Conservation (phyloP, 2,329 filamentous ascomycete genomes). For the Exophiala sideris region DNA sequence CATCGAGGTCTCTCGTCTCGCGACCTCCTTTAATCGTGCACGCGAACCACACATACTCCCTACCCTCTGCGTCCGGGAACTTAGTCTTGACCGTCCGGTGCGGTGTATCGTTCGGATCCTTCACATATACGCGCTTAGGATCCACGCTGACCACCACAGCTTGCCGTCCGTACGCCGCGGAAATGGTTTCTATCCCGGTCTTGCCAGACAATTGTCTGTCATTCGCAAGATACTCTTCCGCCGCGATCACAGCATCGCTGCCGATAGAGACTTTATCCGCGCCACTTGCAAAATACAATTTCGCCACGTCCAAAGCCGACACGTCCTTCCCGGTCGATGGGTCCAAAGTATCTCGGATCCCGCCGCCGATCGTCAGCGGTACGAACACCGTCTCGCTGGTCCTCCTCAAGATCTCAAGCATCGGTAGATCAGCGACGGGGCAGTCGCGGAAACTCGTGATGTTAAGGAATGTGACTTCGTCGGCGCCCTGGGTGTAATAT, state of each 20-base stretch:
- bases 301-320: slow-evolving; percentile 88
- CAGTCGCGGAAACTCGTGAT: slow-evolving; percentile 98
- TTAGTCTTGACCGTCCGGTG: slow-evolving; percentile 73
- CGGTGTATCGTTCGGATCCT: slow-evolving; percentile 59
- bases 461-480: slow-evolving; percentile 96
- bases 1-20: slow-evolving; percentile 90
- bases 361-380: slow-evolving; percentile 89
- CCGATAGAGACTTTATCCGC: slow-evolving; percentile 98
- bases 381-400: slow-evolving; percentile 93
- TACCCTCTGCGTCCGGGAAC: slow-evolving; percentile 66
- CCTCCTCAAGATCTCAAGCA: slow-evolving; percentile 86
- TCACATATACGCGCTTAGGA: slow-evolving; percentile 84
- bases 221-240: slow-evolving; percentile 79
- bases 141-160: slow-evolving; percentile 95
- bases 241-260: slow-evolving; percentile 87
- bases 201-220: slow-evolving; percentile 69
- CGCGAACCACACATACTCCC: slow-evolving; percentile 90
- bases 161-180: slow-evolving; percentile 88
- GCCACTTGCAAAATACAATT: slow-evolving; percentile 94
- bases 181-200: slow-evolving; percentile 95
- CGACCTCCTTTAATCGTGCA: slow-evolving; percentile 95
- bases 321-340: slow-evolving; percentile 73
- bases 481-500: slow-evolving; percentile 95
- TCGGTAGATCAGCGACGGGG: slow-evolving; percentile 84
- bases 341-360: slow-evolving; percentile 89